Evolutionary conservation across 495 filamentous ascomycete genomes (phyloP).

Genomic region (Mytilinidion resinicola): DNA sequence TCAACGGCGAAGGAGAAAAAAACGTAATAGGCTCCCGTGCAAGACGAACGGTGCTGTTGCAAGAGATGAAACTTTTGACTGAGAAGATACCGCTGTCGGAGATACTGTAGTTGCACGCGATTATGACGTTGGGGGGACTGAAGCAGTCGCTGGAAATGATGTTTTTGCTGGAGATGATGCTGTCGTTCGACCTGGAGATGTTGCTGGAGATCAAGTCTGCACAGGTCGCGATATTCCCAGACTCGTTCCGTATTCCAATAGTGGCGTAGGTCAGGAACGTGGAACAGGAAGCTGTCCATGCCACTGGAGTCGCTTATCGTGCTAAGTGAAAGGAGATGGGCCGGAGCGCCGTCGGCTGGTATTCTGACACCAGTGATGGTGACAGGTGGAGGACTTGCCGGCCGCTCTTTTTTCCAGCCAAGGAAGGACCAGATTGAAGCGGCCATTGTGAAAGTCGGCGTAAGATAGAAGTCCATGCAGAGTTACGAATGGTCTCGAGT

Average conservation of each 20-base stretch:
- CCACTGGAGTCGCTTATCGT: background rate
- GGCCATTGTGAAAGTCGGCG: background rate
- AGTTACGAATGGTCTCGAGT: too few relatives aligned
- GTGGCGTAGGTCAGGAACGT: slow-evolving; percentile 10
- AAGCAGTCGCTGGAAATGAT: background rate
- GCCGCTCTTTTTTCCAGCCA: slow-evolving; percentile 4
- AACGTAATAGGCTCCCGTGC: slow-evolving; percentile 8
- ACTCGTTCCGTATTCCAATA: slow-evolving; percentile 6
- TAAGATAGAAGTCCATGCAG: too few relatives aligned
- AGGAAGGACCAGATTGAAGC: slow-evolving; percentile 4
- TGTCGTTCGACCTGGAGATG: too few relatives aligned
- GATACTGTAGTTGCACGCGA: background rate
- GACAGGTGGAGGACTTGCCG: slow-evolving; percentile 2
- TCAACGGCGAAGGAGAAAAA: slow-evolving; percentile 7
- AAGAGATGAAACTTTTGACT: background rate
- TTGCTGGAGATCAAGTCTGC: slow-evolving; percentile 7
- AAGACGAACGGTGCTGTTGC: background rate
- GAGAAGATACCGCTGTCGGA: background rate
- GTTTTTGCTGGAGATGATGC: background rate
- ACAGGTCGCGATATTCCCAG: background rate
- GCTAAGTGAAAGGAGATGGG: slow-evolving; percentile 10
- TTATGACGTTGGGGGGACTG: background rate
- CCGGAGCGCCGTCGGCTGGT: slow-evolving; percentile 7
- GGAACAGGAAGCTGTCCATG: slow-evolving; percentile 9
- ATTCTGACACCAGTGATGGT: slow-evolving; percentile 9